These are phyloP conservation scores for Epithele typhae DNA, from an alignment of 768 basidiomycete species.

Conservation along the genomic window DNA sequence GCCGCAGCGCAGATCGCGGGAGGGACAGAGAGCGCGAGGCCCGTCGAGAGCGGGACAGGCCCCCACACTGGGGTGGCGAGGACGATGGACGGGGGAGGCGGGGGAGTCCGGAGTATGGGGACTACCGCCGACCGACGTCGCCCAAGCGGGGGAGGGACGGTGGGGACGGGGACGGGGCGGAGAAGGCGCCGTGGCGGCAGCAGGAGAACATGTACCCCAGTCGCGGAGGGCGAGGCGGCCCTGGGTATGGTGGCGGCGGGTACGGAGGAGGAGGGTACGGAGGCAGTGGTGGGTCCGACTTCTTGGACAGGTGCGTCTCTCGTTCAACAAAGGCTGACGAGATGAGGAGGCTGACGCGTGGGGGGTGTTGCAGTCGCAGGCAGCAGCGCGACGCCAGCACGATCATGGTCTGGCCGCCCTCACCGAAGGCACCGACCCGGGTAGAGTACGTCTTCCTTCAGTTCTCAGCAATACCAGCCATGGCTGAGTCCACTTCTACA, in stretches of 20 bases:
- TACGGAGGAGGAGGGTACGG: conserved; percentile 30
- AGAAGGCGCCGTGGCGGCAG: conserved; percentile 41
- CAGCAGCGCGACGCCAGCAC: conserved; percentile 55
- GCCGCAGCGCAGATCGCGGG: too few species aligned
- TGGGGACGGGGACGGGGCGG: conserved; percentile 12
- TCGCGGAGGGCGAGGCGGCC: conserved; percentile 23
- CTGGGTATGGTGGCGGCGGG: too few species aligned
- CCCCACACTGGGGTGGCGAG: too few species aligned
- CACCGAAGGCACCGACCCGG: conserved; percentile 66
- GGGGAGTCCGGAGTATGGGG: conserved; percentile 33
- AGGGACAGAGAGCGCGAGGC: too few species aligned
- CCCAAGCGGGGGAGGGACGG: conserved; percentile 22
- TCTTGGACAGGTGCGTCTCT: conserved; percentile 59
- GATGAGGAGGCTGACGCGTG: neutral
- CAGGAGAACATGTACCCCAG: conserved; percentile 57
- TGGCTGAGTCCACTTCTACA: conserved; percentile 22
- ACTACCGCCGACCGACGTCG: conserved; percentile 27
- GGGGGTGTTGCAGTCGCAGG: conserved; percentile 51
- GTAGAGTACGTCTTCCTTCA: conserved; percentile 36
- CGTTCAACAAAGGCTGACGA: too few species aligned
- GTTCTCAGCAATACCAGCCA: neutral
- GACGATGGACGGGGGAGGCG: conserved; percentile 20
- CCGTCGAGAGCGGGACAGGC: conserved; percentile 18
- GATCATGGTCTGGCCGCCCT: conserved; percentile 75
- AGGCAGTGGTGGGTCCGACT: conserved; percentile 44